Conservation (phyloP, 495 filamentous ascomycete genomes). For the Entonaema liquescens region DNA sequence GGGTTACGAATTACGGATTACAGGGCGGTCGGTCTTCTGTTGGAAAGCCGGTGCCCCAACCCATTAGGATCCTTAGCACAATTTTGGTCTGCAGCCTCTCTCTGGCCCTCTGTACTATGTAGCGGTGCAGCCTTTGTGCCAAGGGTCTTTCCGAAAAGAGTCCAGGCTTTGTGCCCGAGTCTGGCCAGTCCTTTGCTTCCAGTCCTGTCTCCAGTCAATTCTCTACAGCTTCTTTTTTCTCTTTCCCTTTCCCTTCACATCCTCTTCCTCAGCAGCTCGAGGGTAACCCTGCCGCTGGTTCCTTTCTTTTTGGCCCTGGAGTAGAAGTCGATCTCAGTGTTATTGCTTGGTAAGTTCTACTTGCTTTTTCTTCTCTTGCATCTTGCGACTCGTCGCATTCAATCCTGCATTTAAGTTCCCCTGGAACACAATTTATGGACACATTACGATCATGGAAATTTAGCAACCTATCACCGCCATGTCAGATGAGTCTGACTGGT, state of each 20-base stretch:
- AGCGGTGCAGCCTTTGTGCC: conserved; percentile 22
- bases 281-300: conserved; percentile 38
- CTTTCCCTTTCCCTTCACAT: conserved; percentile 24
- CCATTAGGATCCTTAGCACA: conserved; percentile 16
- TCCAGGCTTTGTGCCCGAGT: conserved; percentile 38
- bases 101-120: too few relatives aligned
- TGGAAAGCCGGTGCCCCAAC: neutral
- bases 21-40: conserved; percentile 20
- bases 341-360: conserved; percentile 35
- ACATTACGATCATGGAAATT: conserved; percentile 15
- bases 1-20: conserved; percentile 9
- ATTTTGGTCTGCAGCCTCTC: conserved; percentile 9
- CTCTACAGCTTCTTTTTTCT: conserved; percentile 31
- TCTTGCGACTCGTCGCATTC: conserved; percentile 16
- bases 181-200: conserved; percentile 4
- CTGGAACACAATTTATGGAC: neutral
- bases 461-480: conserved; percentile 23
- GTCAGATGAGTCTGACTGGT: conserved; percentile 5
- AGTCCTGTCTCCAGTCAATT: conserved; percentile 13
- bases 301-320: conserved; percentile 45
- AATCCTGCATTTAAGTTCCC: conserved; percentile 11
- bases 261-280: conserved; percentile 40
- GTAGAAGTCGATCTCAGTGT: conserved; percentile 37
- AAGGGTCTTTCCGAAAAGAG: conserved; percentile 42
- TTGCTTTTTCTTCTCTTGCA: conserved; percentile 3